These are phyloP conservation scores for Daphne laureola DNA, from an alignment of 441 rosid species.

Conservation along the genomic window DNA sequence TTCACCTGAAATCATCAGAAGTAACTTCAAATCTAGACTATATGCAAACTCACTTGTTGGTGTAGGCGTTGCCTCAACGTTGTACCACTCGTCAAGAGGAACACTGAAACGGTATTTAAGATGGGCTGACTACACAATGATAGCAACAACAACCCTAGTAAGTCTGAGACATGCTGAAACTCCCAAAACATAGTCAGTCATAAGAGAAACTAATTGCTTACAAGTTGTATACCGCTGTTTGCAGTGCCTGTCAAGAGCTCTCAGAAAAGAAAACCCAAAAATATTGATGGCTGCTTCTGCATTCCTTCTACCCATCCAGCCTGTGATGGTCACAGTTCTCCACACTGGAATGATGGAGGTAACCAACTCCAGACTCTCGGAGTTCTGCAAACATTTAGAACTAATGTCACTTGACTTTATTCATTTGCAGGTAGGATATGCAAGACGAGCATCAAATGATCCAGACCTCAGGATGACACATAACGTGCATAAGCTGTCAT, in stretches of 20 bases:
- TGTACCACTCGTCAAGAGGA: constrained; percentile 90
- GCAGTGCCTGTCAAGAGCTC: constrained; percentile 85
- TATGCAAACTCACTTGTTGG: constrained; percentile 95
- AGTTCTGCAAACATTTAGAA: not conserved
- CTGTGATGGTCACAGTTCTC: constrained; percentile 82
- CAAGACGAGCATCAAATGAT: constrained; percentile 65
- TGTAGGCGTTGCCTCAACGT: constrained; percentile 80
- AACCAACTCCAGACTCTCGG: constrained; percentile 9
- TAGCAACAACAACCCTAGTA: constrained; percentile 80
- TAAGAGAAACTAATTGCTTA: no score
- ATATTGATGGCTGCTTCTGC: constrained; percentile 92
- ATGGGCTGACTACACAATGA: constrained; percentile 94
- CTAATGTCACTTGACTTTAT: not conserved
- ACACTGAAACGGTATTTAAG: constrained; percentile 60
- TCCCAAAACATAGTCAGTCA: no score
- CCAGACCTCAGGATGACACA: constrained; percentile 73
- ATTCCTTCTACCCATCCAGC: constrained; percentile 72
- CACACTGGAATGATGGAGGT: constrained; percentile 99
- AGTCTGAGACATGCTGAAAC: constrained; percentile 16
- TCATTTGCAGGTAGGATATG: constrained; percentile 61
- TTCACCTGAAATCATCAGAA: constrained; percentile 40
- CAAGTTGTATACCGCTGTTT: not conserved
- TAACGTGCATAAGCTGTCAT: constrained; percentile 78
- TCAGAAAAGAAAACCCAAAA: constrained; percentile 82
- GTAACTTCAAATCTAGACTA: constrained; percentile 54